Evolutionary conservation across 768 basidiomycete genomes (phyloP), one percentile per base, ranked within the genome.

Genomic region (Mycena vitilis): DNA sequence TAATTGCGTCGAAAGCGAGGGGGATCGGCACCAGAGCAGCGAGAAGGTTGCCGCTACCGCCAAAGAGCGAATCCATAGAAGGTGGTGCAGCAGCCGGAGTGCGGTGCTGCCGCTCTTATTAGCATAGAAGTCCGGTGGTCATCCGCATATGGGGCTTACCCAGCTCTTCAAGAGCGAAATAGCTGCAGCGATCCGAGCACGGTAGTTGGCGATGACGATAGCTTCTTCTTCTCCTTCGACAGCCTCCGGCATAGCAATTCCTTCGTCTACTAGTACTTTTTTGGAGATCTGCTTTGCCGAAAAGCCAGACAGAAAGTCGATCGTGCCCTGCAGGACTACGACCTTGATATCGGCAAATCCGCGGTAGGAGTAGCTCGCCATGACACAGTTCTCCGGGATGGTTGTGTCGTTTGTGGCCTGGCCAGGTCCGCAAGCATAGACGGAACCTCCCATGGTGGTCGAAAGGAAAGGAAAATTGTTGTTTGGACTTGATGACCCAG

Each of bases 121-220:
- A 45, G 44, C 44, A 20, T 13, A 45, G 2, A 30, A 30, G 3
- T 30, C 2, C 30, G 30, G 30, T 30, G 30, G 30, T 5, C 5
- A 45, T 16, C 2, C 20, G 16, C 11, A 45, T 16, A 6, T 7
- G 13, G 13, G 44, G 1, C 56, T 44, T 40, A 62, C 60, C 66
- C 66, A 68, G 15, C 51, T n/a, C 54, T 56, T 12, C 38, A 68
- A 54, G 23, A 63, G 47, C 18, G 52, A 2, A 25, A 56, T 53
- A 5, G 53, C 66, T 4, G 37, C 47, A 23, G 54, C 49, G 52
- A 67, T 67, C 18, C 60, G 59, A 18, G 36, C 18, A 49, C 65
- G 66, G 63, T 68, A 68, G 55, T 68, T 57, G 5, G 54, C 48
- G 47, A 63, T 68, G 22, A 57, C 44, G 42, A 70, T 49, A 18